Percentiles rank a stretch among this genome's conserved stretches.
phyloP scores from a whole-genome alignment of 768 basidiomycete species.

The Wakefieldia striispora region DNA sequence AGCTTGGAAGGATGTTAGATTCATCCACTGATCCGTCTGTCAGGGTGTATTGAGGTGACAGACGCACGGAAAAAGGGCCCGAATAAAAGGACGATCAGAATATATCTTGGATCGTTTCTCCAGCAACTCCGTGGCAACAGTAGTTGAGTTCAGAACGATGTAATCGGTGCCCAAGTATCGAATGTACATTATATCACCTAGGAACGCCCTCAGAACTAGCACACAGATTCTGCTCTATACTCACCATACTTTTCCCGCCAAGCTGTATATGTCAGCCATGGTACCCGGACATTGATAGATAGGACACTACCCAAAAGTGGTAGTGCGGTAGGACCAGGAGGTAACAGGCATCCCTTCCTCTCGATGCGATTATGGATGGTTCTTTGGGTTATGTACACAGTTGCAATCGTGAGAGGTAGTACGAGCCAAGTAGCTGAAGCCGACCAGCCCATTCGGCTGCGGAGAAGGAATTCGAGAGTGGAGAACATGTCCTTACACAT shows the following conservation, averaged over 20 bases:
- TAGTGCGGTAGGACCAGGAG: conserved; percentile 11
- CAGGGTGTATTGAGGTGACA: too few species aligned
- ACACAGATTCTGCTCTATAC: not conserved
- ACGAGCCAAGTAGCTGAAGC: not conserved
- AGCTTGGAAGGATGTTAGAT: not conserved
- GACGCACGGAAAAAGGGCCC: conserved; percentile 5
- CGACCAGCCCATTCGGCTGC: not conserved
- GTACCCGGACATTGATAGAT: conserved; percentile 1
- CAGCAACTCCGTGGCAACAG: conserved; percentile 42
- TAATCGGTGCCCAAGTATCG: conserved; percentile 42
- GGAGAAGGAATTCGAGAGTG: too few species aligned
- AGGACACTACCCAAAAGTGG: conserved; percentile 2
- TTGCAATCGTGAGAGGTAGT: not conserved
- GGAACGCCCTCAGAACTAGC: not conserved
- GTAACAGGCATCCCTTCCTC: conserved; percentile 4
- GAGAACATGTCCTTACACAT: too few species aligned
- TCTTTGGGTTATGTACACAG: not conserved
- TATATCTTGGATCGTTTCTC: conserved; percentile 44
- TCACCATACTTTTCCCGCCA: conserved; percentile 9
- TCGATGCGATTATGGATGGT: not conserved
- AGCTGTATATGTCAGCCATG: conserved; percentile 8
- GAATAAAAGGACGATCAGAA: conserved; percentile 45
- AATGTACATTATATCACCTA: conserved; percentile 45
- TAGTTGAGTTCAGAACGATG: conserved; percentile 43
- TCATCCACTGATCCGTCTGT: too few species aligned